Base-by-base conservation (phyloP, 805 yeast genomes). In the Kuraishia molischiana region DNA sequence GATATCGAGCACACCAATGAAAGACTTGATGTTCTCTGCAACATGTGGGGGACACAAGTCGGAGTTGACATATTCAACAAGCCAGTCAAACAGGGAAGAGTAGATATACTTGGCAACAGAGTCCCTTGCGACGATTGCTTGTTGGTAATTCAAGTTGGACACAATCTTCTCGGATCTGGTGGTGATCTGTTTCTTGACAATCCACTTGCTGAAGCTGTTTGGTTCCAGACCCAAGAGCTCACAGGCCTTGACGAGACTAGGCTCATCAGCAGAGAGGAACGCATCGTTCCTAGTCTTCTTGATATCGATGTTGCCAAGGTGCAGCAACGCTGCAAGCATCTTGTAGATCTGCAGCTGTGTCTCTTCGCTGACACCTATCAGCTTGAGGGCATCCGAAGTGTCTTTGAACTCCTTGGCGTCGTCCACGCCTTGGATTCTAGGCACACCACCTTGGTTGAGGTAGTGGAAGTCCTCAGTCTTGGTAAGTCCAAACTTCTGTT, bases 61-160 rank as follows among this genome's bases (percentile, higher is more conserved):
- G 18, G 71, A 58, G 58, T 90, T 90, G 45, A 87, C 84, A 47
- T 78, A 79, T 36, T 73, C 78, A 19, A 89, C 97, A 42, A 90
- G 73, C 98, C 98, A 90, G 54, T 90, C 97, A 49, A 90, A 90
- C 43, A 92, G 62, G 2, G 95, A 84, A 3, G 97, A 78, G 62
- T 92, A 90, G 36, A 92, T 81, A 58, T 81, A 90, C 58, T 90
- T 90, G 36, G 97, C 86, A 38, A 90, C 94, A n/a, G 98, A 92
- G 61, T 90, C 97, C 53, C 95, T 77, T 11, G 96, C 90, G 22
- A 89, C 96, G 19, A 76, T 50, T 6, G 97, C 94, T 55, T 89
- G 95, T 49, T 76, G 76, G 55, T 77, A 82, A 50, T 73, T 85
- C 53, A 90, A 68, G 54, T 83, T 86, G 19, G 95, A 79, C 35